A percentile compares a stretch with the other conserved stretches of the same genome.
These are phyloP conservation scores for Dimargaris cristalligena DNA, from an alignment of 192 early-diverging fungal species.

Conservation along the genomic window DNA sequence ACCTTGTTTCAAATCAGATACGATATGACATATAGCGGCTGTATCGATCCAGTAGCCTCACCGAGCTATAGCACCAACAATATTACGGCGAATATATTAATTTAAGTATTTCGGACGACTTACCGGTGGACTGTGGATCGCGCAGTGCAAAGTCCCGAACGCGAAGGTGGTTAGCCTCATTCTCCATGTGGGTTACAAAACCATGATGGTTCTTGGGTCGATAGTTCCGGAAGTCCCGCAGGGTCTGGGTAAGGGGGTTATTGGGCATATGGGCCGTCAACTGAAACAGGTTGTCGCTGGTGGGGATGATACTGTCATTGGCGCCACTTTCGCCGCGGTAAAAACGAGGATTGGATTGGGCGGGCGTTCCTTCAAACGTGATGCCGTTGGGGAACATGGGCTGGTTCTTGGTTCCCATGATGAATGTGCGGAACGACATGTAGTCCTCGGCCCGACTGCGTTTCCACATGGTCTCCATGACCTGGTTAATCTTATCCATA, in stretches of 20 bases:
- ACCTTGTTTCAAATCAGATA: too few relatives aligned
- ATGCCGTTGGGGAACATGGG: conserved; percentile 84
- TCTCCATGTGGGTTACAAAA: conserved; percentile 53
- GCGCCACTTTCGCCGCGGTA: conserved; percentile 75
- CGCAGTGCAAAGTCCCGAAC: conserved; percentile 43
- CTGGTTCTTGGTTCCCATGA: conserved; percentile 78
- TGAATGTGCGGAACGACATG: conserved; percentile 77
- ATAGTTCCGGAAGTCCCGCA: conserved; percentile 59
- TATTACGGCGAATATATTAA: too few relatives aligned
- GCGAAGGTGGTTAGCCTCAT: conserved; percentile 24
- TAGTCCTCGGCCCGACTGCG: conserved; percentile 52
- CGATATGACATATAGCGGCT: too few relatives aligned
- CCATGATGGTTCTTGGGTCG: conserved; percentile 64
- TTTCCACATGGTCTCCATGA: conserved; percentile 69
- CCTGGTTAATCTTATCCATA: conserved; percentile 49
- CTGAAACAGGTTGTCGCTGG: conserved; percentile 70
- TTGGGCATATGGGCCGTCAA: conserved; percentile 60
- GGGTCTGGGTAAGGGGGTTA: conserved; percentile 59
- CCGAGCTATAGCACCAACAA: too few relatives aligned
- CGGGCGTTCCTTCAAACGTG: conserved; percentile 55
- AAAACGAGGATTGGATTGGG: conserved; percentile 26
- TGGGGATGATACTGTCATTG: conserved; percentile 76
- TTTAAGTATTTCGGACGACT: too few relatives aligned
- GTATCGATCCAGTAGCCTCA: too few relatives aligned
- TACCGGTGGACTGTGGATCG: conserved; percentile 39